A percentile compares a stretch with the other conserved stretches of the same genome.
phyloP scores from a whole-genome alignment of 1,284 basidiomycete genomes.

The Ganoderma boninense region DNA sequence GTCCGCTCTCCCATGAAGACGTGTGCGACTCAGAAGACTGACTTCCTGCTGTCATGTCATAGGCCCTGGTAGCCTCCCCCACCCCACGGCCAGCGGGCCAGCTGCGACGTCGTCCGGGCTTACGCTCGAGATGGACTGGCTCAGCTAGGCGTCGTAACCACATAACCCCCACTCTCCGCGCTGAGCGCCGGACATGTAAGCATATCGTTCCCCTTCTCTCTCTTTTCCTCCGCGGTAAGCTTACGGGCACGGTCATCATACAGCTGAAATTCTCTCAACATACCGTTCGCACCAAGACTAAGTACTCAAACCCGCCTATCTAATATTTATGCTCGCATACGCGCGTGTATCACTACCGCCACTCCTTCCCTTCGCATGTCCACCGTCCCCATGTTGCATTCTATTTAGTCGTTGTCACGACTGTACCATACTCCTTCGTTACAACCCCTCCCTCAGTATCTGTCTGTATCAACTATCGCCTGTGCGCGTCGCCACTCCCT shows the following conservation, averaged over 20 bases:
- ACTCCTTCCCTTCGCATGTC: neutral
- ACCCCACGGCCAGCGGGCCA: neutral
- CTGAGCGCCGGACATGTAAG: neutral
- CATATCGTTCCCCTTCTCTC: neutral
- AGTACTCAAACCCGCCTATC: neutral
- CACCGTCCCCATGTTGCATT: neutral
- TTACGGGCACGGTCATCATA: neutral
- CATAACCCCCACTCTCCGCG: neutral
- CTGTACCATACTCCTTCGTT: neutral
- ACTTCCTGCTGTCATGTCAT: neutral
- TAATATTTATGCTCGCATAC: neutral
- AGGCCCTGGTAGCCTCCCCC: conserved; percentile 4
- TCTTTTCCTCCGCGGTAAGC: neutral
- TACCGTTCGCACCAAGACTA: neutral
- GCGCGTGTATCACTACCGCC: neutral
- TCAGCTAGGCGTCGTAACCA: conserved; percentile 7
- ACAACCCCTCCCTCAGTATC: neutral
- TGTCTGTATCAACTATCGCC: neutral
- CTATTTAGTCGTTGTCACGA: neutral
- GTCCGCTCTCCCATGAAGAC: neutral
- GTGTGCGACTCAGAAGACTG: neutral
- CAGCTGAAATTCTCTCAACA: neutral
- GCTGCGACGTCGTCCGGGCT: neutral
- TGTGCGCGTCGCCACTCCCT: neutral
- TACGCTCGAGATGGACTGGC: conserved; percentile 24